A percentile compares a stretch with the other conserved stretches of the same genome.
Evolutionary conservation across 805 yeast genomes (phyloP).

Genomic region (Candida railenensis): DNA sequence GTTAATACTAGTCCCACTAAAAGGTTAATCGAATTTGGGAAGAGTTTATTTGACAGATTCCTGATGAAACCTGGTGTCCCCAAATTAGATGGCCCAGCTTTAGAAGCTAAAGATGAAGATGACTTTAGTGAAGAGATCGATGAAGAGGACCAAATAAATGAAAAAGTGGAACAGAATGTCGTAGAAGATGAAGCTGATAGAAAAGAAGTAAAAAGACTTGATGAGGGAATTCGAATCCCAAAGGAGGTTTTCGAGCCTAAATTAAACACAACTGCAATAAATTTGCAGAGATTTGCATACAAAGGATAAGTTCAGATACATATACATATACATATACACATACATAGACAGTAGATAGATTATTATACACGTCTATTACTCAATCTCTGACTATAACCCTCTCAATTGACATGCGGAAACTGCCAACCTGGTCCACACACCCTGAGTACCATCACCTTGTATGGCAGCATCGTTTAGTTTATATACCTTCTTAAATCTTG

Average conservation of each 20-base stretch:
- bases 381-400: conserved; percentile 43
- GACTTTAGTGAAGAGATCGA: conserved; percentile 8
- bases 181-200: neutral
- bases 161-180: conserved; percentile 2
- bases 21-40: conserved; percentile 9
- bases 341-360: neutral
- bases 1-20: conserved; percentile 1
- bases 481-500: conserved; percentile 34
- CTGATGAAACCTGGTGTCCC: conserved; percentile 8
- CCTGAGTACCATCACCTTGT: conserved; percentile 16
- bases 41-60: conserved; percentile 6
- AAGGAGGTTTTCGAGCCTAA: neutral
- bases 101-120: neutral
- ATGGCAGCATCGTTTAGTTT: conserved; percentile 33
- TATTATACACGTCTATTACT: neutral
- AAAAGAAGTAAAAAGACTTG: neutral
- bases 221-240: neutral
- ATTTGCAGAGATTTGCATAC: conserved; percentile 16
- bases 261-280: neutral
- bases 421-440: conserved; percentile 37
- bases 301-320: conserved; percentile 9
- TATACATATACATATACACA: neutral
- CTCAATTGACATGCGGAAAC: conserved; percentile 50
- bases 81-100: conserved; percentile 4
- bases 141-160: conserved; percentile 9